Percentiles rank a stretch among this genome's conserved stretches.
These are phyloP conservation scores for Mortierella sp. DNA, from an alignment of 371 early-diverging fungal species.

Conservation along the genomic window DNA sequence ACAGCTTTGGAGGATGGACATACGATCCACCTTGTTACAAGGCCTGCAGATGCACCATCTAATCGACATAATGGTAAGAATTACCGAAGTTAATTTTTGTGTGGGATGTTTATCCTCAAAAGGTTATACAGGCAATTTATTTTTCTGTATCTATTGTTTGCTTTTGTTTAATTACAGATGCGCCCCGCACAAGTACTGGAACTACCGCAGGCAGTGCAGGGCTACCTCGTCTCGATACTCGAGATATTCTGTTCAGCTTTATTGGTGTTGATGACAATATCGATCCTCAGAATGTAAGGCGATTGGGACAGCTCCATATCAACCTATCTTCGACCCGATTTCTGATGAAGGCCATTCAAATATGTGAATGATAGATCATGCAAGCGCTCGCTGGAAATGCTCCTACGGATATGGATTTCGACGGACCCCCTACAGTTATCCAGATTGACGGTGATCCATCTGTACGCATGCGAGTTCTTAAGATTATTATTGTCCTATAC, in stretches of 20 bases:
- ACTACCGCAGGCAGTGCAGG: slow-evolving; percentile 18
- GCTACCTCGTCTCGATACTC: slow-evolving; percentile 20
- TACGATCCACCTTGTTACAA: slow-evolving; percentile 71
- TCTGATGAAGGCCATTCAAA: neutral
- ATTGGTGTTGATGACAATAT: slow-evolving; percentile 33
- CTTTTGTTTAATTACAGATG: slow-evolving; percentile 8
- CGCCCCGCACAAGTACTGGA: slow-evolving; percentile 18
- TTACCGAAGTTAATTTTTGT: neutral
- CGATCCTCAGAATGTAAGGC: slow-evolving; percentile 35
- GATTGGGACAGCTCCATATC: neutral
- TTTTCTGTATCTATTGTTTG: neutral
- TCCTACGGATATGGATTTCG: slow-evolving; percentile 31
- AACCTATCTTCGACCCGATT: neutral
- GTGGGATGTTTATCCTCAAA: neutral
- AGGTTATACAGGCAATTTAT: neutral
- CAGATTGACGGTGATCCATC: slow-evolving; percentile 36
- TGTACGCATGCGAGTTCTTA: slow-evolving; percentile 18
- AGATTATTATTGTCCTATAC: neutral
- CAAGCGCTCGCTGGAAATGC: slow-evolving; percentile 42
- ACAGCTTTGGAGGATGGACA: slow-evolving; percentile 70
- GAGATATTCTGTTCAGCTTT: slow-evolving; percentile 39
- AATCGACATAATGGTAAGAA: slow-evolving; percentile 66
- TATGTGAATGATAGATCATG: slow-evolving; percentile 30
- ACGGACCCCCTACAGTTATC: slow-evolving; percentile 24
- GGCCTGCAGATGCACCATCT: slow-evolving; percentile 66